Percentiles rank a stretch among this genome's conserved stretches.
These are phyloP conservation scores for Didymella lethalis DNA, from an alignment of 2,329 filamentous ascomycete species.

Conservation along the genomic window DNA sequence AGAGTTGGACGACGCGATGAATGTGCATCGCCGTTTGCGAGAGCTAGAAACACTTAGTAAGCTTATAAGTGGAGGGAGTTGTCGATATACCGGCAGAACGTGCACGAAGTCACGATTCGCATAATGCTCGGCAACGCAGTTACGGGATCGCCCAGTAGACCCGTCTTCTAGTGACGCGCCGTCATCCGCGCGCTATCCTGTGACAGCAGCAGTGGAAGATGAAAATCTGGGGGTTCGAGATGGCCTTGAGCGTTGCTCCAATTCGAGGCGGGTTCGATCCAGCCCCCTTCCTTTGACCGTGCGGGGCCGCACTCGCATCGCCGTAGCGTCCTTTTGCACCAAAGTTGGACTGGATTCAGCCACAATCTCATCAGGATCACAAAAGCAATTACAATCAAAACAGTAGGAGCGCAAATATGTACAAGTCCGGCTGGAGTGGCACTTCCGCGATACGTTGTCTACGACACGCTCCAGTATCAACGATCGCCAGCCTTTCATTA, in stretches of 20 bases:
- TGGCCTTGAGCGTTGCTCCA: constrained; percentile 5
- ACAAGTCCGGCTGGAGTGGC: background rate
- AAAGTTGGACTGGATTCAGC: background rate
- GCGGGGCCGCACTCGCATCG: constrained; percentile 14
- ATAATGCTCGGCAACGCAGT: constrained; percentile 1
- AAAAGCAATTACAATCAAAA: background rate
- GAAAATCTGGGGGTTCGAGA: constrained; percentile 1
- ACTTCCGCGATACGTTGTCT: background rate
- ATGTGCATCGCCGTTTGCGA: constrained; percentile 17
- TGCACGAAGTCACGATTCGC: constrained; percentile 17
- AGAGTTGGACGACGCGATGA: constrained; percentile 2
- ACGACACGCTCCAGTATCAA: background rate
- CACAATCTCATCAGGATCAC: background rate
- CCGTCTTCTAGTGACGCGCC: background rate
- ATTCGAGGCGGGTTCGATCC: constrained; percentile 2
- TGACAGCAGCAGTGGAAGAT: background rate
- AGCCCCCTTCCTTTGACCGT: constrained; percentile 14
- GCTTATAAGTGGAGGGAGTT: background rate
- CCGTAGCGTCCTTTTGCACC: constrained; percentile 9
- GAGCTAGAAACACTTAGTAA: constrained; percentile 12
- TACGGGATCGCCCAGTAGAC: constrained; percentile 4
- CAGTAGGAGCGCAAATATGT: background rate
- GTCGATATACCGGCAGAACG: constrained; percentile 13
- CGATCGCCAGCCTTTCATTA: background rate
- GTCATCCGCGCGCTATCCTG: constrained; percentile 8